These are phyloP conservation scores for Solanum tacnaense DNA, from an alignment of 257 asterid species.

Conservation along the genomic window DNA sequence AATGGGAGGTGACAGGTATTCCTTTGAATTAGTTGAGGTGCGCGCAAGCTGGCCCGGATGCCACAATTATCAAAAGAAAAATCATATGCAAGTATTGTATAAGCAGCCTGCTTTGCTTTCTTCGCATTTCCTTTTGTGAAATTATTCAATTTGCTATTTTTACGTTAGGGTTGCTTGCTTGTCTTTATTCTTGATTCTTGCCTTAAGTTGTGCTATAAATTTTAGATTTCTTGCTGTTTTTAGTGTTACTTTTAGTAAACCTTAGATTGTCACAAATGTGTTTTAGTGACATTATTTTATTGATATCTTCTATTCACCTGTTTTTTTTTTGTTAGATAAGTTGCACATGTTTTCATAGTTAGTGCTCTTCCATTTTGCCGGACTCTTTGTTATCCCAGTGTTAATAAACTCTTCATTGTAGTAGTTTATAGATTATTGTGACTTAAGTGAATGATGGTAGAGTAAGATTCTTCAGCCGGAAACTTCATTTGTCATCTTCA, in stretches of 20 bases:
- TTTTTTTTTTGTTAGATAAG: not conserved
- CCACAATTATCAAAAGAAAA: not conserved
- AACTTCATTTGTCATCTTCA: too few species aligned
- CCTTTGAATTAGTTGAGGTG: not conserved
- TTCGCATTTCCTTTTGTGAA: not conserved
- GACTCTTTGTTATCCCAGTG: not conserved
- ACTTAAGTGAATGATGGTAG: not conserved
- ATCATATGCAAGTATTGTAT: not conserved
- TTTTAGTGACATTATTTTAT: not conserved
- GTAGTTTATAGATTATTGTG: not conserved
- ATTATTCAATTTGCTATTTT: not conserved
- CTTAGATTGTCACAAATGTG: not conserved
- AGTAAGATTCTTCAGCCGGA: not conserved
- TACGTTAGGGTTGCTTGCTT: not conserved
- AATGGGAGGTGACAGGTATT: not conserved
- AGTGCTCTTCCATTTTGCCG: not conserved
- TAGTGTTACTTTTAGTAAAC: not conserved
- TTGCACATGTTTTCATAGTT: not conserved
- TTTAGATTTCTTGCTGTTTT: not conserved
- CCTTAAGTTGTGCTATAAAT: not conserved
- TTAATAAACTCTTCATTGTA: not conserved
- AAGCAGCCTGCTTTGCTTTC: not conserved
- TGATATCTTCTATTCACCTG: not conserved
- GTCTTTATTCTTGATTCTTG: not conserved
- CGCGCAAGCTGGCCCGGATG: not conserved